Conservation (phyloP, 176 grass and related monocot species). For the Aegilops speltoides region DNA sequence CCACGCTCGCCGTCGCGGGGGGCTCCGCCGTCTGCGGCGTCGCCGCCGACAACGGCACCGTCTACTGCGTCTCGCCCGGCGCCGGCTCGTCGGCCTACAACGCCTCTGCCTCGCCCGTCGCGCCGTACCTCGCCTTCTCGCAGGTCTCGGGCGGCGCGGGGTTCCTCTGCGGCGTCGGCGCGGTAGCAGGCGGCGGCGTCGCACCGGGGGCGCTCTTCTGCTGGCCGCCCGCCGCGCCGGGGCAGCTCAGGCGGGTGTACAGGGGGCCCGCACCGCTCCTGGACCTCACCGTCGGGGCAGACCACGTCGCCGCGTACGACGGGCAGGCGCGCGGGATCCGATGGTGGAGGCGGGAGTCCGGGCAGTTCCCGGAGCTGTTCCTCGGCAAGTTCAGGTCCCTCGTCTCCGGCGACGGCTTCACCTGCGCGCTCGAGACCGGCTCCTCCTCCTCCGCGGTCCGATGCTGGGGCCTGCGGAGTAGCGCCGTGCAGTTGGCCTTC, state of each 20-base stretch:
- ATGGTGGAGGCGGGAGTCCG: constrained; percentile 68
- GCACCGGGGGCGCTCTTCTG: constrained; percentile 55
- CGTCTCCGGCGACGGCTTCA: constrained; percentile 66
- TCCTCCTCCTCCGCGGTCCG: constrained; percentile 27
- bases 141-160: constrained; percentile 54
- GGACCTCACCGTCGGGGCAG: constrained; percentile 56
- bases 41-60: background rate
- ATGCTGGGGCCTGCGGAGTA: constrained; percentile 56
- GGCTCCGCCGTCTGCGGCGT: constrained; percentile 59
- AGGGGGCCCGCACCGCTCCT: background rate
- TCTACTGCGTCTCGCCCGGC: background rate
- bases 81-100: background rate
- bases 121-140: constrained; percentile 35
- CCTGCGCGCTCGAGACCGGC: constrained; percentile 53
- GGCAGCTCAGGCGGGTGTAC: constrained; percentile 44
- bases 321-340: background rate
- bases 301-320: constrained; percentile 64
- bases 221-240: constrained; percentile 38
- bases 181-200: constrained; percentile 9
- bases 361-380: background rate
- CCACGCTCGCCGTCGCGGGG: constrained; percentile 62
- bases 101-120: background rate
- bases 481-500: constrained; percentile 37
- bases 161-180: constrained; percentile 49
- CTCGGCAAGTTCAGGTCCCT: background rate